phyloP scores from a whole-genome alignment of 148 eudicot genomes.

The Simmondsia chinensis region DNA sequence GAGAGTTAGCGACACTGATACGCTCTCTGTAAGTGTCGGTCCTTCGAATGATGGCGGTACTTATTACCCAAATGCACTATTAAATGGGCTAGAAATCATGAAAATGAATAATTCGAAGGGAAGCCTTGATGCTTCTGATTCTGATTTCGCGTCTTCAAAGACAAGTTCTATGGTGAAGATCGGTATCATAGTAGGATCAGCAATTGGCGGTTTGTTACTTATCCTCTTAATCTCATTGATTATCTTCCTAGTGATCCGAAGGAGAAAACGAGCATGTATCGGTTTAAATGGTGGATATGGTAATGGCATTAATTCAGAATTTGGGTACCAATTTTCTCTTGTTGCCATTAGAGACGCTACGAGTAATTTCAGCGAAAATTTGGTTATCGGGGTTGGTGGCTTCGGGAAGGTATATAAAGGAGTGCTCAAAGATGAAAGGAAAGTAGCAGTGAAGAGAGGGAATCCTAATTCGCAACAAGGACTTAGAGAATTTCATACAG shows the following conservation, averaged over 20 bases:
- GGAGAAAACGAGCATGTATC: conserved; percentile 16
- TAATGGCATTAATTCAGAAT: conserved; percentile 26
- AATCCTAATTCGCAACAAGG: conserved; percentile 43
- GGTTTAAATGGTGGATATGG: conserved; percentile 5
- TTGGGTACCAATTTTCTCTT: conserved; percentile 36
- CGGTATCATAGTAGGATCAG: conserved; percentile 22
- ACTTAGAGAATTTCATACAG: conserved; percentile 42
- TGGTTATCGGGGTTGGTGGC: conserved; percentile 56
- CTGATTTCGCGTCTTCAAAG: conserved; percentile 8
- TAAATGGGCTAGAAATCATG: conserved; percentile 72
- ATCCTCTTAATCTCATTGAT: conserved; percentile 14
- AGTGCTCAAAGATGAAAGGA: conserved; percentile 32
- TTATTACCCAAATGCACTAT: conserved; percentile 41
- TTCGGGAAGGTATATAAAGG: conserved; percentile 68
- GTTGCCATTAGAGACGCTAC: conserved; percentile 48
- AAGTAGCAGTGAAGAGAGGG: conserved; percentile 59
- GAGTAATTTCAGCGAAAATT: conserved; percentile 39
- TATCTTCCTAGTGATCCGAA: conserved; percentile 20
- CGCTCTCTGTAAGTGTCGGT: conserved; percentile 41
- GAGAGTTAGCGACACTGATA: conserved; percentile 9
- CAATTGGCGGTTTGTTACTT: conserved; percentile 17
- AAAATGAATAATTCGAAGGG: conserved; percentile 40
- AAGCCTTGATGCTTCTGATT: conserved; percentile 30
- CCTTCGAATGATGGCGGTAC: conserved; percentile 17
- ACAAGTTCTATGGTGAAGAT: conserved; percentile 23